A percentile compares a stretch with the other conserved stretches of the same genome.
phyloP scores from a whole-genome alignment of 257 asterid species.

The Thymus quinquecostatus region DNA sequence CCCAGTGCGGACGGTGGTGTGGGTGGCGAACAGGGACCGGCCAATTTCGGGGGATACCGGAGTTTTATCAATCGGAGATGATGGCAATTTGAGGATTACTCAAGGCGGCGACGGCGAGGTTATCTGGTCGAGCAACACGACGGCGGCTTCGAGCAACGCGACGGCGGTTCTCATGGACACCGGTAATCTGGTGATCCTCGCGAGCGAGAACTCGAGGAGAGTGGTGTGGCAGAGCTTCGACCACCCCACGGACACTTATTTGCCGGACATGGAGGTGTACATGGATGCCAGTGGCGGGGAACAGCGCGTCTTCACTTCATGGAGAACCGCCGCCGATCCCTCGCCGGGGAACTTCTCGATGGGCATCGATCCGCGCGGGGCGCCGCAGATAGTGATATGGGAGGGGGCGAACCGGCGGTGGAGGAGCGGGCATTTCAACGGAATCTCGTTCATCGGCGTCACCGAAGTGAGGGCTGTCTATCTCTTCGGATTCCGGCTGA shows the following conservation, averaged over 20 bases:
- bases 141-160: conserved; percentile 36
- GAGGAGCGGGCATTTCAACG: conserved; percentile 82
- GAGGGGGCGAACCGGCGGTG: conserved; percentile 60
- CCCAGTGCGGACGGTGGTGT: conserved; percentile 45
- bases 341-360: conserved; percentile 59
- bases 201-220: not conserved
- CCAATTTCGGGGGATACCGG: conserved; percentile 61
- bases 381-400: conserved; percentile 82
- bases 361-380: conserved; percentile 71
- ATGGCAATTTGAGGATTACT: conserved; percentile 52
- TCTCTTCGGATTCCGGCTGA: conserved; percentile 53
- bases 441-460: conserved; percentile 55
- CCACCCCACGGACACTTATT: conserved; percentile 60
- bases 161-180: conserved; percentile 47
- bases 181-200: conserved; percentile 50
- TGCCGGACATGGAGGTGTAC: conserved; percentile 60
- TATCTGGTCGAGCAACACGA: conserved; percentile 52
- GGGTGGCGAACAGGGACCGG: conserved; percentile 77
- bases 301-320: conserved; percentile 50
- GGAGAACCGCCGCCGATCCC: conserved; percentile 66
- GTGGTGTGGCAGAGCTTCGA: conserved; percentile 60
- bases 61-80: conserved; percentile 32
- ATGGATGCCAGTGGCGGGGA: conserved; percentile 35
- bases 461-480: conserved; percentile 38
- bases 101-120: conserved; percentile 37